Evolutionary conservation across 2,329 filamentous ascomycete genomes (phyloP), one percentile per base, ranked within the genome.

Genomic region (Xylariomycetidae sp.): DNA sequence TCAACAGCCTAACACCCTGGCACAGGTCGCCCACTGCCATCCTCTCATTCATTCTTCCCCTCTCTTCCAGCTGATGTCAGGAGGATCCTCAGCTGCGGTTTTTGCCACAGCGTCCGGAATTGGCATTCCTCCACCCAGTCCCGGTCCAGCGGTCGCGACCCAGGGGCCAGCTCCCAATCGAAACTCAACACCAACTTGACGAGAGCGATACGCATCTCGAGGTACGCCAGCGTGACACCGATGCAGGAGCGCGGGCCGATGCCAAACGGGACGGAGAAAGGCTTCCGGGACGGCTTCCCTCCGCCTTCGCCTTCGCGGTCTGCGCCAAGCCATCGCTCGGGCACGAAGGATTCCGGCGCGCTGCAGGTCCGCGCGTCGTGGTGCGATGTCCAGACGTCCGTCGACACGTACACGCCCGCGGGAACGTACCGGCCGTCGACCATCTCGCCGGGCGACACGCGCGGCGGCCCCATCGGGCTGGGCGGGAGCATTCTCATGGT

Each of bases 131-230:
- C 20, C 20, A 23, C 20, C 20, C 20, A 23, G n/a, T 23, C 20
- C n/a, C 20, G 8, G n/a, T 23, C n/a, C 20, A 8, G 8, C 20
- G 8, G 8, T n/a, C 20, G 20, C 20, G 19, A 5, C 15, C 25
- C 30, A 25, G 6, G 20, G 13, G 22, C 17, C 14, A 16, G 15
- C 30, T 25, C 12, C 14, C 13, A 33, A 28, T 23, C 20, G 8
- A 23, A 23, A n/a, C 20, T 32, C 9, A 44, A 41, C n/a, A 53
- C 30, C 27, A 52, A 29, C 42, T 52, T 54, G 16, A 47, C 46
- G 11, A 55, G 36, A 3, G 48, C 34, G 18, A 54, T 37, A 2
- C 50, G 49, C 32, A 54, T 47, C 36, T 54, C 51, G 15, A 55
- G 30, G 34, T 45, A 51, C 2, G 51, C 49, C 32, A 52, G 43